Conservation (phyloP, 495 filamentous ascomycete genomes). For the Annulohypoxylon bovei region DNA sequence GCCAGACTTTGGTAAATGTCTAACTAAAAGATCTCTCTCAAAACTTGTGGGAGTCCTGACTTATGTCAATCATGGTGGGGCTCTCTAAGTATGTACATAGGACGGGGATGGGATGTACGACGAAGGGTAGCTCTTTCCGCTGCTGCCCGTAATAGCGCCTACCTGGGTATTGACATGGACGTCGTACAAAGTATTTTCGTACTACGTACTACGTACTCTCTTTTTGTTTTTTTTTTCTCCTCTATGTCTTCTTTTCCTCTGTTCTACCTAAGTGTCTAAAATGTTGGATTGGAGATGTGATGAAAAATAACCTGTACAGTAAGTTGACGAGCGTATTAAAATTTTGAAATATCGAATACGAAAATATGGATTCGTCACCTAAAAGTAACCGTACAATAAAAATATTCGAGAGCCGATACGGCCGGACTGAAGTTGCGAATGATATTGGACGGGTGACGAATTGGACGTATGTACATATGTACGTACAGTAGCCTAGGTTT, state of each 20-base stretch:
- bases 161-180: neutral
- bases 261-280: neutral
- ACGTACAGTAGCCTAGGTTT: neutral
- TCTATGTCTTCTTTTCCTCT: neutral
- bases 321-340: too few relatives aligned
- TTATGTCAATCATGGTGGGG: conserved; percentile 44
- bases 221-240: neutral
- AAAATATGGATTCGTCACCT: neutral
- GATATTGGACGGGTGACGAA: neutral
- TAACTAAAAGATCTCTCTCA: conserved; percentile 37
- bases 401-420: neutral
- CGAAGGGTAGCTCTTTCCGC: conserved; percentile 19
- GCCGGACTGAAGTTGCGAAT: conserved; percentile 1
- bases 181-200: neutral
- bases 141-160: conserved; percentile 10
- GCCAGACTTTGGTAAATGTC: conserved; percentile 37
- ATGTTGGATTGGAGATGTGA: neutral
- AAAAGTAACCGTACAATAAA: neutral
- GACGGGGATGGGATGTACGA: conserved; percentile 8
- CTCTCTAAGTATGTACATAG: conserved; percentile 1
- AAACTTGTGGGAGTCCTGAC: conserved; percentile 40
- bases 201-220: neutral
- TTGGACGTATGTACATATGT: neutral
- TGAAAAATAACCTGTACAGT: neutral
- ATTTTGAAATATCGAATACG: neutral